Base-by-base conservation (phyloP, 352 stramenopile species). In the Pythium folliculosum region DNA sequence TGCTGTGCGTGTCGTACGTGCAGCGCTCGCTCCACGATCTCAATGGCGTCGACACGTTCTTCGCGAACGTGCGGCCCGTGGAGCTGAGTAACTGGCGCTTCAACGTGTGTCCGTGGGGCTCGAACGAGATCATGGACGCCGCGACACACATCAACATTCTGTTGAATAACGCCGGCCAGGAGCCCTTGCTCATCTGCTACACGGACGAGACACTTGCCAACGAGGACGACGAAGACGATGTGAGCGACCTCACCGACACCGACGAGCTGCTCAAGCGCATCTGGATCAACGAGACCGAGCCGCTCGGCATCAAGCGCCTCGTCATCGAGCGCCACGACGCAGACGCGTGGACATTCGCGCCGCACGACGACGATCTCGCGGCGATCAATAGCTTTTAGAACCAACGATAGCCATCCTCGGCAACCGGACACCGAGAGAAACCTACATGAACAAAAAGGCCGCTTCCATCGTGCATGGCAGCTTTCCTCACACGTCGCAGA, bases 11-110 rank as follows among this genome's bases (percentile, higher is more conserved):
- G 44, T 59, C 62, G 52, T 63, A 55, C 35, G 35, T 52, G 21
- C 27, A 60, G 25, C 51, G 61, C 1, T 37, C 61, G 61, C 61
- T 68, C n/a, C 61, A 55, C 10, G 61, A 68, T 17, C 19, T 68
- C n/a, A 45, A 64, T 14, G 27, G 14, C 43, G 27, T 22, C n/a
- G 27, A 52, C 30, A 37, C 38, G 22, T 51, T 59, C 19, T 58
- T 69, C 8, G 10, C 62, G 17, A 4, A 35, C n/a, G 44, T 59
- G 30, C 43, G 53, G 25, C 48, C 47, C 52, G 53, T 69, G 22
- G 27, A 40, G 37, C 52, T 51, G 7, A 57, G 38, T 12, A 17
- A 23, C 22, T 69, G 53, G 62, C 43, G 53, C n/a, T 56, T 69
- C 32, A 56, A 69, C n/a, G 47, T 57, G 32, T 69, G 62, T 50